Conservation (phyloP, 2,329 filamentous ascomycete species). For the Hypoxylon sp. region DNA sequence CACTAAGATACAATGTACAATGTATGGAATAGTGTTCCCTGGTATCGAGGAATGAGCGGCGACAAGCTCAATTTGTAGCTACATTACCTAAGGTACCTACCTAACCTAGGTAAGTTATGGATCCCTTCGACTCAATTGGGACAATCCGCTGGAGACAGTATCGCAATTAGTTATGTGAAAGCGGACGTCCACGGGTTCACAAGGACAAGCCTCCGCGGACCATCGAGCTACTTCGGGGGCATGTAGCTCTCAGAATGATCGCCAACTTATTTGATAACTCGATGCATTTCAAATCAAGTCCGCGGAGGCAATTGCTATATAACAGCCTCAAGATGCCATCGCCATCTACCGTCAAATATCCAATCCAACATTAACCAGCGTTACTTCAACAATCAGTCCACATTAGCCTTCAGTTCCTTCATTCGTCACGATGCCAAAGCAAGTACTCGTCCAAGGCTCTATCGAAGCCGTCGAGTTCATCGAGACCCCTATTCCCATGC, state of each 20-base stretch:
- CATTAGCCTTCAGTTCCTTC: too few species aligned
- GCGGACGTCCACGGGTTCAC: conserved; percentile 3
- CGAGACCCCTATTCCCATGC: conserved; percentile 51
- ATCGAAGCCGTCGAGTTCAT: conserved; percentile 52
- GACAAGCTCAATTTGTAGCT: background rate
- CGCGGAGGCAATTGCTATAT: background rate
- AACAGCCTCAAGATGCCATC: background rate
- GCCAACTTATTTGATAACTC: background rate
- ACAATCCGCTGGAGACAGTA: too few species aligned
- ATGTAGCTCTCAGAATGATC: background rate
- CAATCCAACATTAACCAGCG: background rate
- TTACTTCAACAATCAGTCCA: background rate
- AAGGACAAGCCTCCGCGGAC: conserved; percentile 6
- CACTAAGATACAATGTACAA: too few species aligned
- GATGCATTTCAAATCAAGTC: background rate
- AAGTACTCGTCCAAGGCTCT: conserved; percentile 52
- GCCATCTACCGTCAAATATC: background rate
- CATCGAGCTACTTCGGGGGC: background rate
- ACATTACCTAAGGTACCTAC: too few species aligned
- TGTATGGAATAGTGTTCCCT: too few species aligned
- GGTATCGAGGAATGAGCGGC: too few species aligned
- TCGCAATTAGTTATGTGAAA: background rate
- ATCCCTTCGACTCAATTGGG: background rate
- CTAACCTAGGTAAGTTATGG: too few species aligned
- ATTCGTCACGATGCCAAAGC: conserved; percentile 47